Conservation (phyloP, 2,329 filamentous ascomycete species). For the Neofusicoccum sp. region DNA sequence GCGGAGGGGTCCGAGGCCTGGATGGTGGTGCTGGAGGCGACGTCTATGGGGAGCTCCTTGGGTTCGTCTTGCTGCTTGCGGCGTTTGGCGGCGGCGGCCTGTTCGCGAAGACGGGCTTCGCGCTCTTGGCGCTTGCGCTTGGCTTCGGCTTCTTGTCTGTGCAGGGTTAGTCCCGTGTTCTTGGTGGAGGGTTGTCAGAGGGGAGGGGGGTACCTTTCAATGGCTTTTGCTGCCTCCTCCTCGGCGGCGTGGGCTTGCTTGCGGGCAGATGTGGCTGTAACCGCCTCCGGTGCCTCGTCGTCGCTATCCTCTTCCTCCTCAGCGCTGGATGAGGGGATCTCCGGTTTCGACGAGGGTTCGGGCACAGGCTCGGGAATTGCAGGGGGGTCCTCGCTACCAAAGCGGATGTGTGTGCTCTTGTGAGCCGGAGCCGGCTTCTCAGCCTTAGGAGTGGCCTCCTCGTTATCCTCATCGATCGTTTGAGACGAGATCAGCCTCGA, state of each 20-base stretch:
- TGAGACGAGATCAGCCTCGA: constrained; percentile 12
- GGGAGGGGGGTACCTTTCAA: constrained; percentile 24
- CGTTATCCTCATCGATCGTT: constrained; percentile 8
- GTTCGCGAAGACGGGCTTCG: constrained; percentile 33
- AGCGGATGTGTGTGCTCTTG: constrained; percentile 31
- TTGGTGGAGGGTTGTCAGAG: neutral
- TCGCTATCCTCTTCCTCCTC: constrained; percentile 32
- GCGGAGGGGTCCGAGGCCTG: constrained; percentile 20
- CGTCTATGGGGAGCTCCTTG: constrained; percentile 28
- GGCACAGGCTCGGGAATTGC: neutral
- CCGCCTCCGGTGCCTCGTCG: constrained; percentile 42
- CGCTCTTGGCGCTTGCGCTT: constrained; percentile 33
- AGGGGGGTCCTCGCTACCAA: constrained; percentile 39
- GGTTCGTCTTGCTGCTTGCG: constrained; percentile 34
- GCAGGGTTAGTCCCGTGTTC: neutral
- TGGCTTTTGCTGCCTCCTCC: constrained; percentile 35
- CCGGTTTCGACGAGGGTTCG: neutral
- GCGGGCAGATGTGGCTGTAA: constrained; percentile 36
- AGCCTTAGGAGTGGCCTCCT: constrained; percentile 9
- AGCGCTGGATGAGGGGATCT: constrained; percentile 1
- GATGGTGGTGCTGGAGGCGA: constrained; percentile 8
- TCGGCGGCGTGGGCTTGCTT: constrained; percentile 33
- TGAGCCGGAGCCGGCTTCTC: neutral
- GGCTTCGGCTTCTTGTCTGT: constrained; percentile 31
- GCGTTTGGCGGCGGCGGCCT: constrained; percentile 11